phyloP scores from a whole-genome alignment of 352 stramenopile species.

The Saprolegnia diclina region DNA sequence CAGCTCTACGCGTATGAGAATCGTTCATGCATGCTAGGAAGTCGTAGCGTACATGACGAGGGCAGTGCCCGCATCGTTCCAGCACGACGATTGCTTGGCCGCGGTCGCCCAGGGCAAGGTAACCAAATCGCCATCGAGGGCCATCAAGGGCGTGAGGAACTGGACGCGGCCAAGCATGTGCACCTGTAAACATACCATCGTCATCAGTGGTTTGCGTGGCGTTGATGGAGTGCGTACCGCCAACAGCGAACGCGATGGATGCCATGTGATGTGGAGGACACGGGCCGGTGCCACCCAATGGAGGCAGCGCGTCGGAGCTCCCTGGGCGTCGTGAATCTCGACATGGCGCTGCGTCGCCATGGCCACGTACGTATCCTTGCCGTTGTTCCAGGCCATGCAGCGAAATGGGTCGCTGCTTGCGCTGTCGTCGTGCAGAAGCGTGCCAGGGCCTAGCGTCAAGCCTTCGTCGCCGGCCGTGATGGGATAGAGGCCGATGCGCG shows the following conservation, averaged over 20 bases:
- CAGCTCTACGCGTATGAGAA: neutral
- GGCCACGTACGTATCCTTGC: neutral
- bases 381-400: neutral
- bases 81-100: constrained; percentile 1
- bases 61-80: neutral
- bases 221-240: neutral
- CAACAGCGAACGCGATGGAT: neutral
- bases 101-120: neutral
- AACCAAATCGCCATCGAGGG: neutral
- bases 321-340: neutral
- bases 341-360: neutral
- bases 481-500: neutral
- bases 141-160: neutral
- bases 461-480: neutral
- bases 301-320: neutral
- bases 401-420: neutral
- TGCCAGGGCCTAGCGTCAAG: neutral
- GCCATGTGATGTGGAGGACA: neutral
- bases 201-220: too few relatives aligned
- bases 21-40: neutral
- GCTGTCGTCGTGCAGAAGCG: neutral
- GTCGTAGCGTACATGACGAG: neutral
- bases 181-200: neutral
- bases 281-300: neutral
- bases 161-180: neutral